phyloP scores from a whole-genome alignment of 2,329 filamentous ascomycete genomes.

The Venturia oleaginea region DNA sequence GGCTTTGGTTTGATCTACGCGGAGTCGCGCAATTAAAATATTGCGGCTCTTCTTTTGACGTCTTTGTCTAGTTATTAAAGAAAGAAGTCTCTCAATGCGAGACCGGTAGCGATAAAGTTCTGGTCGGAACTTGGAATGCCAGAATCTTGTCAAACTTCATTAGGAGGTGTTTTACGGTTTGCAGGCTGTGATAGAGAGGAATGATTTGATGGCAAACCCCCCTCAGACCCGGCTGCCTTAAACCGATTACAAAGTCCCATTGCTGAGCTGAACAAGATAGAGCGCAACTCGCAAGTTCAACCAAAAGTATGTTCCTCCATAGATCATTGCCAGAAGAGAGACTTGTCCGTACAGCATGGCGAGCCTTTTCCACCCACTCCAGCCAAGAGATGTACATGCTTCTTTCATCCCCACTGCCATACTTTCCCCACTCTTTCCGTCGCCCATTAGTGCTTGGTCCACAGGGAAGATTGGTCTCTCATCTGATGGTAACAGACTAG shows the following conservation, averaged over 20 bases:
- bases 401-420: neutral
- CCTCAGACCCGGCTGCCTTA: too few relatives aligned
- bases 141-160: too few relatives aligned
- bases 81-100: too few relatives aligned
- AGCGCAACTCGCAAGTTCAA: neutral
- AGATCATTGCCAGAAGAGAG: neutral
- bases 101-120: too few relatives aligned
- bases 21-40: too few relatives aligned
- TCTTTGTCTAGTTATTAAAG: too few relatives aligned
- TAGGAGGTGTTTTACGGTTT: too few relatives aligned
- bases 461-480: neutral
- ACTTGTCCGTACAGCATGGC: neutral
- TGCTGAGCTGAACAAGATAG: neutral
- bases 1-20: too few relatives aligned
- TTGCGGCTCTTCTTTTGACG: too few relatives aligned
- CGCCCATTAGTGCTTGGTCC: neutral
- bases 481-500: neutral
- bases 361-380: neutral
- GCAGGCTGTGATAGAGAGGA: too few relatives aligned
- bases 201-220: too few relatives aligned
- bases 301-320: neutral
- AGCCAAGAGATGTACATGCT: neutral
- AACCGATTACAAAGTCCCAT: neutral
- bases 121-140: too few relatives aligned
- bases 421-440: neutral